Base-by-base conservation (phyloP, 495 filamentous ascomycete genomes). In the Aspergillus diversus region DNA sequence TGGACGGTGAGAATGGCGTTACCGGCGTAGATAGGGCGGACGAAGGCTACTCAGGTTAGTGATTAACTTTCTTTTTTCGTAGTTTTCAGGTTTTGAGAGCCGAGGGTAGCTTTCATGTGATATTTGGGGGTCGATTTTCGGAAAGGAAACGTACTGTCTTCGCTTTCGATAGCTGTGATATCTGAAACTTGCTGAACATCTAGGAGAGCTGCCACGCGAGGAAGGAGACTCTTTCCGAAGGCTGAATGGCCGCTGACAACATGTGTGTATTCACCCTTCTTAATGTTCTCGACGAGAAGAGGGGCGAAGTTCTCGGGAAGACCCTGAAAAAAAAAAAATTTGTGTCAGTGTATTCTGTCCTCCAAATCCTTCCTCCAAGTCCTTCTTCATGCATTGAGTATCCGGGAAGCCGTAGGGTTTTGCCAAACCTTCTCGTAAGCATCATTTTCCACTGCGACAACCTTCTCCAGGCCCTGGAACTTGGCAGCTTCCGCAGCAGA, bases 1-100 rank as follows among this genome's bases (percentile, higher is more conserved):
- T 98, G 91, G 34, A 97, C 92, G n/a, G 96, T 99, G 13, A 96
- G 87, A 68, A 99, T 95, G 54, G 92, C 96, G 73, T 99, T 99
- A 47, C 95, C 95, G 56, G 95, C 95, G 71, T 99, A 99, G 71
- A 99, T 97, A 48, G 96, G 93, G 35, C 95, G 91, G 47, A 97
- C 91, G 72, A 98, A 99, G 21, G 92, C 85, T 88, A 61, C 57
- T 35, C n/a, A n/a, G n/a, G 27, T 43, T 51, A 27, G 35, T n/a
- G 15, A 7, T 34, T 39, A 32, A 48, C 6, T 37, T 27, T 31
- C 43, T 32, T 33, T 9, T 43, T 6, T 33, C 37, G 13, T 15
- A 0, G 35, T 17, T 33, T 43, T 21, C 6, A 16, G 58, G 54
- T 5, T 12, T 13, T 52, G 13, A n/a, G 43, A 32, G n/a, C 43